Conservation (phyloP, 176 grass and related monocot genomes). For the Neostapfia colusana region DNA sequence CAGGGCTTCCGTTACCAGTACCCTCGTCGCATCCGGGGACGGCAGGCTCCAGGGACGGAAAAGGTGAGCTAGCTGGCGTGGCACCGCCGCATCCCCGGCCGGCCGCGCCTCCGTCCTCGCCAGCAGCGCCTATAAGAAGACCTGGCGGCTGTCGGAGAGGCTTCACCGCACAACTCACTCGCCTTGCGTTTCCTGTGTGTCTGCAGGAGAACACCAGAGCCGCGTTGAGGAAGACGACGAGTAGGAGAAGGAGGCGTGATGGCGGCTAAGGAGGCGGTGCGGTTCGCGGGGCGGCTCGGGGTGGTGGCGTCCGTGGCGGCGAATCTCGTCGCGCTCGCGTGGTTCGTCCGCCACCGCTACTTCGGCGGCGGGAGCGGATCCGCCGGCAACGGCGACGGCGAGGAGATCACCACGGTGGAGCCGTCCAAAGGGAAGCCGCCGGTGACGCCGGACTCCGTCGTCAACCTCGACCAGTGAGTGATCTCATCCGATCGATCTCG, state of each 20-base stretch:
- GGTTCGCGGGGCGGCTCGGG: conserved; percentile 18
- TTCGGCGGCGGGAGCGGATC: background rate
- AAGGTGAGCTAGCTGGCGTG: background rate
- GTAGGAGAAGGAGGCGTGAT: background rate
- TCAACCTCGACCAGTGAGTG: conserved; percentile 73
- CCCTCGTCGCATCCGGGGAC: background rate
- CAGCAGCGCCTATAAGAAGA: too few species aligned
- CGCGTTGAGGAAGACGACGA: background rate
- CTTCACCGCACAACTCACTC: background rate
- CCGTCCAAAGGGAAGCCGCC: conserved; percentile 21
- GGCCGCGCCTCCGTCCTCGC: background rate
- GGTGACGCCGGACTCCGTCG: conserved; percentile 24
- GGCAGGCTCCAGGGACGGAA: background rate
- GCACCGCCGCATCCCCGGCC: background rate
- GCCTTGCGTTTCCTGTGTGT: background rate
- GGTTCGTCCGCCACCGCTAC: conserved; percentile 29
- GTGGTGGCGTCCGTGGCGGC: conserved; percentile 28
- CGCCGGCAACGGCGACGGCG: background rate
- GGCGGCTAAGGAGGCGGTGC: conserved; percentile 9
- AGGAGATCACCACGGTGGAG: background rate
- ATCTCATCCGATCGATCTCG: background rate
- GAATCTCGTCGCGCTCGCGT: conserved; percentile 27
- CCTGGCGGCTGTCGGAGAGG: too few species aligned
- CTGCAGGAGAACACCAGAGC: too few species aligned
- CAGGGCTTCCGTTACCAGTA: background rate